Base-by-base conservation (phyloP, 805 yeast species). In the Cyberlindnera euphorbiae region DNA sequence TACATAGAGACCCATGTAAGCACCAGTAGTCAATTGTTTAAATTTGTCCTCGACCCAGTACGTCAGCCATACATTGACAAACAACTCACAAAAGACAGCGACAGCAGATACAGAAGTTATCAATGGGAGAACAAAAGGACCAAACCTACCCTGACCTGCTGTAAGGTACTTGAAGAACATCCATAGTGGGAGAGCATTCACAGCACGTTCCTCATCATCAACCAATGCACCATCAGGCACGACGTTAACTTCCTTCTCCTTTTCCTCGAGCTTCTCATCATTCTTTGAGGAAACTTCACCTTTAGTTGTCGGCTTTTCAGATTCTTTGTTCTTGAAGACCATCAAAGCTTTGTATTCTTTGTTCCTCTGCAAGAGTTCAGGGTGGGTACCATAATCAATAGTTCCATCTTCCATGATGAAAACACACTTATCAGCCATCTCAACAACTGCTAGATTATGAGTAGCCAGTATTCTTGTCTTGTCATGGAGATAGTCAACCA, bases 391-490 rank as follows among this genome's bases (percentile, higher is more conserved):
- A 26, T 72, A 57, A 32, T 71, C 73, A 17, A 81, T 62, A 1
- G 86, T 78, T 35, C 78, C 80, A 15, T 82, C 78, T 19, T 47
- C 44, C 39, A 75, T 73, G 48, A 86, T 60, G 41, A 79, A 85
- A 7, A 86, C 65, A 27, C 85, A 62, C 31, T 78, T 66, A 55
- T 80, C 84, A 6, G 94, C 90, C 32, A 68, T 61, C 11, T 72
- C 69, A 38, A 85, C 70, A 38, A 85, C 64, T 9, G 83, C 71
- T 35, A 86, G 64, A 53, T 87, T 94, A 56, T 86, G 95, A 0
- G 95, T 86, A 4, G 93, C 93, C 50, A 85, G 63, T 11, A 86
- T 52, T 46, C 90, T 69, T 0, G 95, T 86, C 47, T 71, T 75
- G 11, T 62, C 58, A 26, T 60, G 56, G 38, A 86, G 52, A 26